These are phyloP conservation scores for Parastagonospora avenae DNA, from an alignment of 2,329 filamentous ascomycete genomes.

Conservation along the genomic window DNA sequence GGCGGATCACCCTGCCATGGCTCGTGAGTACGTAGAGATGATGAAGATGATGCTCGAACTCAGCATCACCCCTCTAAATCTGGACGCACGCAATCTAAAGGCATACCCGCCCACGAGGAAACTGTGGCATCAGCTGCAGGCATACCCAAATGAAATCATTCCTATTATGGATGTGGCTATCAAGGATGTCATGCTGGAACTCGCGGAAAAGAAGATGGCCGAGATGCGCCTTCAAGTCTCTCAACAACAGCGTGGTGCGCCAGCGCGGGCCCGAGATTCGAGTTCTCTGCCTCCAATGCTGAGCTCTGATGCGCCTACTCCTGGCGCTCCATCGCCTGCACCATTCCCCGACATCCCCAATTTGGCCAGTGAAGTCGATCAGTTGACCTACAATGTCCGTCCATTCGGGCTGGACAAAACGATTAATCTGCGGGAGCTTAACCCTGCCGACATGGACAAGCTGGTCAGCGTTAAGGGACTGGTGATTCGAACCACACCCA, in stretches of 20 bases:
- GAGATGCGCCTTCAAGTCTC: constrained; percentile 63
- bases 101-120: constrained; percentile 91
- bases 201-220: constrained; percentile 80
- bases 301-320: constrained; percentile 73
- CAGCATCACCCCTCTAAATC: constrained; percentile 80
- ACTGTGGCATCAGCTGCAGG: constrained; percentile 92
- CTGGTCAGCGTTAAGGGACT: constrained; percentile 93
- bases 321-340: constrained; percentile 39
- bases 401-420: constrained; percentile 86
- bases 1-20: constrained; percentile 71
- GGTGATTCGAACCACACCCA: constrained; percentile 91
- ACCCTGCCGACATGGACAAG: constrained; percentile 96
- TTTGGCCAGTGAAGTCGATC: constrained; percentile 75
- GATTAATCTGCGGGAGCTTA: constrained; percentile 91
- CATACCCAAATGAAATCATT: constrained; percentile 94
- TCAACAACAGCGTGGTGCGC: constrained; percentile 59
- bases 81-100: constrained; percentile 88
- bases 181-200: constrained; percentile 90
- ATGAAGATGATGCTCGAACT: constrained; percentile 90
- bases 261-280: constrained; percentile 51
- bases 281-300: constrained; percentile 80
- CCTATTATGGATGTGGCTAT: constrained; percentile 94
- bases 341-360: constrained; percentile 65
- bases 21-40: constrained; percentile 82
- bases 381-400: constrained; percentile 81